Evolutionary conservation across 1,284 basidiomycete genomes (phyloP), one percentile per base, ranked within the genome.

Genomic region (Trametes hirsuta): DNA sequence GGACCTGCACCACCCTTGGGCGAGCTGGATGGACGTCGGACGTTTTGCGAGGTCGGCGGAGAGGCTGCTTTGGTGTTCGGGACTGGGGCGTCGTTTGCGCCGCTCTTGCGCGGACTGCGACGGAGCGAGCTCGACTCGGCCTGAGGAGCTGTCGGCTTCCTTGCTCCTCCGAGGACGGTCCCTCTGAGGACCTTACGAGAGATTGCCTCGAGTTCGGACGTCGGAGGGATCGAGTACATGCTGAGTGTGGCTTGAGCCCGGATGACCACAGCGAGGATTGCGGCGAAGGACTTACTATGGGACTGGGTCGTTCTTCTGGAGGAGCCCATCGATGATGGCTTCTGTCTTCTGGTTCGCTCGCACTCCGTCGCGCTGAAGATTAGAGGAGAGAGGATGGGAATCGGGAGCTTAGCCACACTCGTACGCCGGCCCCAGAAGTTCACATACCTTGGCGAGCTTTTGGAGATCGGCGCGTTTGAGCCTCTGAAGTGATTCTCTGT

Each of bases 131-230:
- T 30, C 30, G 30, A 30, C 30, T 30, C 30, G 4, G 30, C 30
- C 30, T 30, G 30, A 8, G 30, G 30, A 2, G 8, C 30, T 2
- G 30, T 2, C 30, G 1, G 30, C 1, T 30, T 30, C 30, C 30
- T 30, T 8, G 30, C 30, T 30, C 30, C 30, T 30, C 30, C 30
- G 30, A 30, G 8, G 30, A 8, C 1, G 5, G 30, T 30, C 30
- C 30, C 30, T 1, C 54, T 40, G 1, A 49, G 4, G 1, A 56
- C n/a, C 35, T 56, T 56, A 9, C 48, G 47, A 8, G 51, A 55
- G 14, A 51, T 58, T 11, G 40, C 41, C 34, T 56, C 53, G 18
- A 15, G 50, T 51, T 54, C 56, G 15, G 51, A 58, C 37, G 45
- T 41, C 18, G 51, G 40, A 34, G 30, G 39, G 15, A 50, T 45